These are phyloP conservation scores for Mortierella sp. DNA, from an alignment of 371 early-diverging fungal species.

Conservation along the genomic window DNA sequence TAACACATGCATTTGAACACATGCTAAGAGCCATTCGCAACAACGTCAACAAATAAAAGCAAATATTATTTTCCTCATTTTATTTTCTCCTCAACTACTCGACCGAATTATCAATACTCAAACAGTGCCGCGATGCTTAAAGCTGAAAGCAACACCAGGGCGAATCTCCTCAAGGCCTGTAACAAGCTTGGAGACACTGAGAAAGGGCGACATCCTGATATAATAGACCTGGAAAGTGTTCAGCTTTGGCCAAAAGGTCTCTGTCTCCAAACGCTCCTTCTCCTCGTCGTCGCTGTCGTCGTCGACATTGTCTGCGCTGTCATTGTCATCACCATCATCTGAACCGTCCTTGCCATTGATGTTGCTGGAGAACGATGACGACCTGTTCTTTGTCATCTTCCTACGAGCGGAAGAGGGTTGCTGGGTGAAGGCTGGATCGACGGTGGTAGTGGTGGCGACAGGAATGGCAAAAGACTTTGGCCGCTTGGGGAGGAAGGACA, in stretches of 20 bases:
- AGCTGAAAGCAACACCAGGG: conserved; percentile 17
- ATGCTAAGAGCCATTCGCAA: too few relatives aligned
- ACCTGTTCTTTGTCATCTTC: neutral
- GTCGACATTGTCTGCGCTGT: neutral
- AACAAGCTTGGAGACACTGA: neutral
- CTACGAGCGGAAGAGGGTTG: neutral
- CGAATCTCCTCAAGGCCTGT: neutral
- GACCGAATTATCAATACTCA: too few relatives aligned
- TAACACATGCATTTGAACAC: too few relatives aligned
- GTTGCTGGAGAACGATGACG: neutral
- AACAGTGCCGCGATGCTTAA: neutral
- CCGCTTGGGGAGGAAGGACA: neutral
- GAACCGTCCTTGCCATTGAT: neutral
- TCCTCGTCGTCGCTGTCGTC: neutral
- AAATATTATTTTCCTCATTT: too few relatives aligned
- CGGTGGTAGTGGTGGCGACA: neutral
- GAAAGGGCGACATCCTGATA: neutral
- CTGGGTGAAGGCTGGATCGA: neutral
- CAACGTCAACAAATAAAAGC: too few relatives aligned
- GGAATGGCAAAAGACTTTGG: neutral
- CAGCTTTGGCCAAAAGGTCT: conserved; percentile 26
- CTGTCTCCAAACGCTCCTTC: neutral
- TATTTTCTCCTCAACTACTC: neutral
- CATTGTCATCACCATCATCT: neutral
- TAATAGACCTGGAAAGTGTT: conserved; percentile 16